A percentile compares a stretch with the other conserved stretches of the same genome.
phyloP scores from a whole-genome alignment of 495 filamentous ascomycete genomes.

The Cercophora sp. region DNA sequence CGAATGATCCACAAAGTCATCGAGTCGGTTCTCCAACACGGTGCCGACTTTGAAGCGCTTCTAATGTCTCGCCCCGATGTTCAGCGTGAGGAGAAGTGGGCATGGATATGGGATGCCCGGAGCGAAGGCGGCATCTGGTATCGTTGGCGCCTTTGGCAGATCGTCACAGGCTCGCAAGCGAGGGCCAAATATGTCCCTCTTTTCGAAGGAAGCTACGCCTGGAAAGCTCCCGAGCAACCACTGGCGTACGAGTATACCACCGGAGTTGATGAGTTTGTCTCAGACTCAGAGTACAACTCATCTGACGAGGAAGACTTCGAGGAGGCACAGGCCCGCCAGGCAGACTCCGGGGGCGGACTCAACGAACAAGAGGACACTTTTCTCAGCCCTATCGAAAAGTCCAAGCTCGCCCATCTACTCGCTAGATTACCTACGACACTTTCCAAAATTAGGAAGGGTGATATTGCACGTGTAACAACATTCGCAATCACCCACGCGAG shows the following conservation, averaged over 20 bases:
- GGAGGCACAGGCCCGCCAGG: conserved; percentile 60
- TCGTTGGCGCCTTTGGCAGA: conserved; percentile 84
- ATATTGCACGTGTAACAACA: conserved; percentile 78
- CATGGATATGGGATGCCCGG: conserved; percentile 88
- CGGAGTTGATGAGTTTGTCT: conserved; percentile 68
- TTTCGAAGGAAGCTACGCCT: conserved; percentile 67
- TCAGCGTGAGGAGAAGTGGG: conserved; percentile 81
- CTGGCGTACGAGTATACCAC: conserved; percentile 75
- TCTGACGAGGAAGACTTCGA: conserved; percentile 85
- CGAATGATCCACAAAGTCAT: conserved; percentile 84
- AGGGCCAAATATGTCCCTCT: conserved; percentile 51
- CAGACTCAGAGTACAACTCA: conserved; percentile 79
- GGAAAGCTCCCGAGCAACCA: conserved; percentile 62
- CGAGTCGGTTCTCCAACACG: conserved; percentile 71
- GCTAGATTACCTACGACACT: conserved; percentile 75
- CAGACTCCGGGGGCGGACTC: conserved; percentile 35
- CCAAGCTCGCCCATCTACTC: conserved; percentile 75
- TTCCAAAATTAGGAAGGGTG: conserved; percentile 72
- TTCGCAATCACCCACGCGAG: conserved; percentile 87
- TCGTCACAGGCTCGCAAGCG: conserved; percentile 55
- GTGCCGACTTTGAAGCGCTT: conserved; percentile 86
- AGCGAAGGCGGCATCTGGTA: conserved; percentile 80
- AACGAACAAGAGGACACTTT: conserved; percentile 63
- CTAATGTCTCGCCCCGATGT: conserved; percentile 82
- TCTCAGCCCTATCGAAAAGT: conserved; percentile 79